Percentiles rank a stretch among this genome's conserved stretches.
phyloP scores from a whole-genome alignment of 257 asterid species.

The Craterostigma plantagineum region DNA sequence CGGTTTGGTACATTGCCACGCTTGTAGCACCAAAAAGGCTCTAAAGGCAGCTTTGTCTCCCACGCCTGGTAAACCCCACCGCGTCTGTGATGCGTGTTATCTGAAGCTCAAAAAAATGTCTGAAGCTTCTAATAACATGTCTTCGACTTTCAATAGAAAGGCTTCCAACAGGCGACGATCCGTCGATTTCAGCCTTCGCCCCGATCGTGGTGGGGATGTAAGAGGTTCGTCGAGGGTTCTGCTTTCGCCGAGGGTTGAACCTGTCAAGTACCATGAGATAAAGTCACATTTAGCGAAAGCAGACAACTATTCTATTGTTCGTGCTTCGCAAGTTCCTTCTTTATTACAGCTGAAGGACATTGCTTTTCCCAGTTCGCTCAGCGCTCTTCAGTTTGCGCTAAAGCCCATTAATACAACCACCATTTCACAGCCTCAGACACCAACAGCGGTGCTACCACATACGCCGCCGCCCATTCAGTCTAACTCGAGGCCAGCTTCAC shows the following conservation, averaged over 20 bases:
- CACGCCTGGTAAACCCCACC: background rate
- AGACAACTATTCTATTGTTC: conserved; percentile 52
- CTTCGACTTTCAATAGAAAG: too few species aligned
- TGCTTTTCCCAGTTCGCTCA: conserved; percentile 30
- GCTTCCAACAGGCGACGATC: too few species aligned
- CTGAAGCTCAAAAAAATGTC: background rate
- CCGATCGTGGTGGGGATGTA: too few species aligned
- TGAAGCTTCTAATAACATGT: background rate
- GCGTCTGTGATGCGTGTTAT: conserved; percentile 1
- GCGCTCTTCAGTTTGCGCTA: conserved; percentile 39
- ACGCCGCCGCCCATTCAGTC: conserved; percentile 18
- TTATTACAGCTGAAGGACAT: conserved; percentile 52
- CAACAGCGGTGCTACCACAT: too few species aligned
- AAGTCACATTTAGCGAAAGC: conserved; percentile 34
- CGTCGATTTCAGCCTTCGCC: background rate
- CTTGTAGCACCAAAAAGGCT: background rate
- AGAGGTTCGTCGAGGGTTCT: background rate
- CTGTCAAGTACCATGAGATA: conserved; percentile 65
- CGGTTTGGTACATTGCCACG: background rate
- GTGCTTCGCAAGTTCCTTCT: conserved; percentile 55
- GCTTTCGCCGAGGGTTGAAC: conserved; percentile 10
- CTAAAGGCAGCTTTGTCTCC: background rate
- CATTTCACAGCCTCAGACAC: too few species aligned
- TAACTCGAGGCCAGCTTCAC: conserved; percentile 81
- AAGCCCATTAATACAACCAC: conserved; percentile 31